A percentile compares a stretch with the other conserved stretches of the same genome.
Evolutionary conservation across 2,329 filamentous ascomycete genomes (phyloP).

Genomic region (Aspergillus proliferans): DNA sequence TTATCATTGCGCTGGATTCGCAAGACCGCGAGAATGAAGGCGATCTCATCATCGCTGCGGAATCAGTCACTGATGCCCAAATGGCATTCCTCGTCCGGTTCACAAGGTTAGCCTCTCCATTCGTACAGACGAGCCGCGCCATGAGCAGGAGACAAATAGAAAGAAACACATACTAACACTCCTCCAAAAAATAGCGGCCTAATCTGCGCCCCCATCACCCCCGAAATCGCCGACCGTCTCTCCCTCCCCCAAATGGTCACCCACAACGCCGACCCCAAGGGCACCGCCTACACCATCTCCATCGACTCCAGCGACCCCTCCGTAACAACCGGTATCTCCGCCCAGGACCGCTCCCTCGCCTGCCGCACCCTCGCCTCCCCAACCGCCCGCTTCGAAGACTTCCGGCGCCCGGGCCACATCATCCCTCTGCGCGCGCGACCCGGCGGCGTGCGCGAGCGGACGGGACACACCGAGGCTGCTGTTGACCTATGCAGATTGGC

Average conservation of each 20-base stretch:
- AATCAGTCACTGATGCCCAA: slow-evolving; percentile 76
- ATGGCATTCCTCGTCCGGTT: slow-evolving; percentile 95
- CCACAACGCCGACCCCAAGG: slow-evolving; percentile 71
- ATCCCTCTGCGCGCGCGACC: slow-evolving; percentile 72
- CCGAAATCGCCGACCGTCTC: slow-evolving; percentile 62
- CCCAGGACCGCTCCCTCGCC: slow-evolving; percentile 76
- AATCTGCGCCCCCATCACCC: slow-evolving; percentile 78
- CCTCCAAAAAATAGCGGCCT: slow-evolving; percentile 55
- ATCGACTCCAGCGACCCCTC: slow-evolving; percentile 69
- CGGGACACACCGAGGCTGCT: slow-evolving; percentile 88
- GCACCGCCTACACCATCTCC: slow-evolving; percentile 88
- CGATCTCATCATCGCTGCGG: slow-evolving; percentile 90
- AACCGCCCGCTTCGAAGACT: slow-evolving; percentile 49
- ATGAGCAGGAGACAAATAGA: neutral
- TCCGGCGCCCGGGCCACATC: slow-evolving; percentile 83
- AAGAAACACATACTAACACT: neutral
- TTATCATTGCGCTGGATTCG: slow-evolving; percentile 92
- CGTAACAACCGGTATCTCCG: slow-evolving; percentile 83
- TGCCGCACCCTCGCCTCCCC: slow-evolving; percentile 71
- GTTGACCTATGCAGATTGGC: slow-evolving; percentile 83
- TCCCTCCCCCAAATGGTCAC: slow-evolving; percentile 86
- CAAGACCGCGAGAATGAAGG: slow-evolving; percentile 94
- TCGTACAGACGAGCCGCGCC: neutral
- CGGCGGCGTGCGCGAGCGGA: slow-evolving; percentile 73
- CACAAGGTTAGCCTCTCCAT: slow-evolving; percentile 48